Evolutionary conservation across 192 early-diverging fungal genomes (phyloP).

Genomic region (Funneliformis mosseae): DNA sequence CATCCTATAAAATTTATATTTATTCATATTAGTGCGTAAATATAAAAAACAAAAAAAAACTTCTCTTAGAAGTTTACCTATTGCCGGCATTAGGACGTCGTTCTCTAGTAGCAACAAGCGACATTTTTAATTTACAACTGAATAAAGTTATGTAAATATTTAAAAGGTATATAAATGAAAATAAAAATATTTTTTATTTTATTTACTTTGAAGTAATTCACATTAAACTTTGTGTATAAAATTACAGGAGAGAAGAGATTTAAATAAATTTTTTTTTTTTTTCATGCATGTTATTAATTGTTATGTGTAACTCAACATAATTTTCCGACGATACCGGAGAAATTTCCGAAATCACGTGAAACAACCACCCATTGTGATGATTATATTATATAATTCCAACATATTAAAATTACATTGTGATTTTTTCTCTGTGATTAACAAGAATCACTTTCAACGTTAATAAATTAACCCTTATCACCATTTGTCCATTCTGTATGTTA

Average conservation of each 20-base stretch:
- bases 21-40: not conserved
- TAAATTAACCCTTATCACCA: not conserved
- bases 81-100: conserved; percentile 50
- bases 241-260: no score
- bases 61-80: conserved; percentile 36
- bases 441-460: no score
- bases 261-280: no score
- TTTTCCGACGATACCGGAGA: no score
- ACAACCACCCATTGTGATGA: no score
- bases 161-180: not conserved
- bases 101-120: conserved; percentile 41
- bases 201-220: not conserved
- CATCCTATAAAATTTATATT: conserved; percentile 45
- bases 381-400: no score
- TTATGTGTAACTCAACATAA: no score
- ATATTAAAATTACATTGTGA: no score
- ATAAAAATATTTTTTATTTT: not conserved
- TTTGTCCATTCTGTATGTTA: conserved; percentile 29
- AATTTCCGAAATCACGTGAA: no score
- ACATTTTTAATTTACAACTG: conserved; percentile 8
- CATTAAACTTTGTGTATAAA: no score
- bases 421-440: no score
- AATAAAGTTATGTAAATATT: not conserved
- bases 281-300: no score
- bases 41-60: not conserved